Evolutionary conservation across 1,139 yeast genomes (phyloP).

Genomic region (Geotrichum klebahnii): DNA sequence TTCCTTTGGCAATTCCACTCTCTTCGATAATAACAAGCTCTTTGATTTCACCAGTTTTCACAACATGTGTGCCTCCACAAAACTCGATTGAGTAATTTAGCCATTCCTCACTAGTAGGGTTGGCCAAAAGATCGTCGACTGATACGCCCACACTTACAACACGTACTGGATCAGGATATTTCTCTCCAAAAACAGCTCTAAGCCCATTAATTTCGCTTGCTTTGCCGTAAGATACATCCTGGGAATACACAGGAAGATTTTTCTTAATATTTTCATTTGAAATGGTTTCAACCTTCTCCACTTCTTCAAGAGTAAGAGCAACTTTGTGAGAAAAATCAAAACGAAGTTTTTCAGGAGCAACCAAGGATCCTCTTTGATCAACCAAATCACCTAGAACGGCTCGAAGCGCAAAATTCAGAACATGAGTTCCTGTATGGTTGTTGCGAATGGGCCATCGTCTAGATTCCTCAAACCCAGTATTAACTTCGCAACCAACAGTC

Average conservation of each 20-base stretch:
- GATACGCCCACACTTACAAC: conserved; percentile 94
- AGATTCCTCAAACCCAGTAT: conserved; percentile 85
- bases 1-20: conserved; percentile 97
- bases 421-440: conserved; percentile 97
- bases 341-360: conserved; percentile 89
- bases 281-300: conserved; percentile 69
- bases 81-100: conserved; percentile 76
- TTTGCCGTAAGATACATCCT: conserved; percentile 68
- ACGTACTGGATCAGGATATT: conserved; percentile 97
- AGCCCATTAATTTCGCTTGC: conserved; percentile 79
- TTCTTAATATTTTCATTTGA: conserved; percentile 67
- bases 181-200: conserved; percentile 97
- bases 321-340: conserved; percentile 95
- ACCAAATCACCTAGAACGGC: conserved; percentile 81
- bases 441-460: conserved; percentile 97
- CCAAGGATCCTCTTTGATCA: conserved; percentile 95
- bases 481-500: conserved; percentile 61
- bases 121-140: conserved; percentile 68
- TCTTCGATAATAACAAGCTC: conserved; percentile 87
- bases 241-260: conserved; percentile 68
- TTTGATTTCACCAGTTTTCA: conserved; percentile 87
- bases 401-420: conserved; percentile 81
- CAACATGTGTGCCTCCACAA: conserved; percentile 98
- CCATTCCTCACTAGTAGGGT: conserved; percentile 76
- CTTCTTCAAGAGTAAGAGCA: conserved; percentile 61